Evolutionary conservation across 2,329 filamentous ascomycete species (phyloP), one percentile per base, ranked within the genome.

Genomic region (Beauveria sp.): DNA sequence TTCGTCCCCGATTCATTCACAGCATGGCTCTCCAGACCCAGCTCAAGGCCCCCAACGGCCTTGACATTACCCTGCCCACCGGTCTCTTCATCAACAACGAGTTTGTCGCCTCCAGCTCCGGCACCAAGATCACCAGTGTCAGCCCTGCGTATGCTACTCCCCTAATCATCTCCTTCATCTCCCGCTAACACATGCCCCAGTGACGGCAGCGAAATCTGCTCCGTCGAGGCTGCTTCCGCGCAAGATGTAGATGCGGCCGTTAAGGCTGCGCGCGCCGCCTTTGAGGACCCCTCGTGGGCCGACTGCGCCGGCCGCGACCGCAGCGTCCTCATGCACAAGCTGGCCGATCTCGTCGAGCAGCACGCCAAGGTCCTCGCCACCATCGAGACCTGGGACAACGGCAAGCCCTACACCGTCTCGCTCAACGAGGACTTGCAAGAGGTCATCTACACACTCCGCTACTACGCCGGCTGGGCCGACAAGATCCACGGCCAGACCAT

Each of bases 301-400:
- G 84, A 88, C 56, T 78, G 93, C 37, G 73, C 85, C 12, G 80
- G 78, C 5, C 84, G 84, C 8, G 86, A 88, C 34, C 84, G 90
- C 40, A 89, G 88, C 44, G 80, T 80, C 40, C 72, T 93, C 58
- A 82, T 94, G 79, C 80, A 80, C 71, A 89, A 86, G 70, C 82
- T 94, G 16, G 86, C 88, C 12, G 82, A 89, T 55, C 77, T 94
- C 28, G 77, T 92, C 24, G 86, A 90, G 64, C 71, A 85, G 69
- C 79, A 93, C 69, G 79, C 78, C 30, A 76, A 78, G 43, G 59
- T 67, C 0, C 69, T 81, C 4, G 77, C 78, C 5, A 79, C 78
- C 1, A 72, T 80, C 7, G 90, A 96, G 74, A 90, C 91, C 0
- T 93, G 89, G 89, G 90, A 94, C 69, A 92, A 92, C 67, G 90